phyloP scores from a whole-genome alignment of 2,329 filamentous ascomycete species.

The Cadophora luteo-olivacea region DNA sequence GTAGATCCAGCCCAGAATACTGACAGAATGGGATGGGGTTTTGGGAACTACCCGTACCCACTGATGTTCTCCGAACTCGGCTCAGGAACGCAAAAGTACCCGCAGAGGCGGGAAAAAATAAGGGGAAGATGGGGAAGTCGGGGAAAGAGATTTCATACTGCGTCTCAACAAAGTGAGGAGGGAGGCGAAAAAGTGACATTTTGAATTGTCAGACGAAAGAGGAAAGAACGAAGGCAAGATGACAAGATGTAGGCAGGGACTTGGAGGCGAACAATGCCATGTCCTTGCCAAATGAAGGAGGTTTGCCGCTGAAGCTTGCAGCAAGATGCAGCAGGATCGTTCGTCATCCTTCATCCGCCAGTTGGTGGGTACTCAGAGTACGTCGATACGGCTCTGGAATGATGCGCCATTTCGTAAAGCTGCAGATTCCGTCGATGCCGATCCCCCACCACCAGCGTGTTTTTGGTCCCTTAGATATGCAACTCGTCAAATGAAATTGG shows the following conservation, averaged over 20 bases:
- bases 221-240: background rate
- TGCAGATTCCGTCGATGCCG: background rate
- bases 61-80: background rate
- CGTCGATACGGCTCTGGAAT: background rate
- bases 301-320: slow-evolving; percentile 2
- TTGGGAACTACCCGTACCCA: background rate
- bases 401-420: slow-evolving; percentile 15
- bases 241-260: background rate
- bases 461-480: background rate
- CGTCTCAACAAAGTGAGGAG: slow-evolving; percentile 2
- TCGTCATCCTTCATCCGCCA: background rate
- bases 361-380: background rate
- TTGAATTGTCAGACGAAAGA: background rate
- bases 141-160: background rate
- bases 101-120: background rate
- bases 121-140: background rate
- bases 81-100: background rate
- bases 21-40: background rate
- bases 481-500: background rate
- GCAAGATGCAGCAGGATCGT: background rate
- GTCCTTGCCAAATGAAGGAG: slow-evolving; percentile 2
- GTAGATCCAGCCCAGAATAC: background rate
- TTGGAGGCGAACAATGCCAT: background rate
- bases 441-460: slow-evolving; percentile 7
- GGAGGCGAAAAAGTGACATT: slow-evolving; percentile 2